Evolutionary conservation across 1,139 yeast species (phyloP), one percentile per base, ranked within the genome.

Genomic region (Kodamaea plutei): DNA sequence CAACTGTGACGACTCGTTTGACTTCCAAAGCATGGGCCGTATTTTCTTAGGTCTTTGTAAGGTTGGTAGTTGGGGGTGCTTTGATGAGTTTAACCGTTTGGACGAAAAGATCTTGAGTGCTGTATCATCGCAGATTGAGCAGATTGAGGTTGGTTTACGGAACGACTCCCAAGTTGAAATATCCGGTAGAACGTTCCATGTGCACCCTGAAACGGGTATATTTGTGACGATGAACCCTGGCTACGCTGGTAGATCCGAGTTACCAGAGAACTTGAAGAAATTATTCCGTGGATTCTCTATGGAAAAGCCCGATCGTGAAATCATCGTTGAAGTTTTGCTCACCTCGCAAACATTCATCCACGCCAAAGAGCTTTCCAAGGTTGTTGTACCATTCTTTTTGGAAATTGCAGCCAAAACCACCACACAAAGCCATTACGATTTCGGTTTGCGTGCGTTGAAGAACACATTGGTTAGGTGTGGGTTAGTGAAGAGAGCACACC

Each of bases 1-100:
- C 51, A 80, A 87, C 52, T 91, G 97, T 60, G 97, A 91, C 47
- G 95, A 89, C 35, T 61, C 84, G 0, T 91, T 87, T 61, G 95
- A 89, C 48, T 84, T 73, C 48, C 83, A 74, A 37, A 76, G 95
- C 0, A 82, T 89, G 61, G 78, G 87, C 8, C 62, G 97, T 30
- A 76, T 89, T 20, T 62, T 91, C 27, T 53, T 77, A 11, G 98
- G 98, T 31, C 66, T 88, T n/a, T 80, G 93, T 40, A 79, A 79
- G 41, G 76, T 88, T 5, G 96, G 96, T 1, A 83, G 88, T 1
- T 89, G 96, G 96, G 95, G 91, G 4, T 89, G 97, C 53, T 91
- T 91, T 58, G 98, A 91, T 54, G 98, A 91, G 53, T 89, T 91
- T 48, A 91, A 91, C 50, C 69, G 98, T 42, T 67, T 91, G 28